Percentiles rank a stretch among this genome's conserved stretches.
phyloP scores from a whole-genome alignment of 176 grass and related monocot genomes.

The Oryza officinalis region DNA sequence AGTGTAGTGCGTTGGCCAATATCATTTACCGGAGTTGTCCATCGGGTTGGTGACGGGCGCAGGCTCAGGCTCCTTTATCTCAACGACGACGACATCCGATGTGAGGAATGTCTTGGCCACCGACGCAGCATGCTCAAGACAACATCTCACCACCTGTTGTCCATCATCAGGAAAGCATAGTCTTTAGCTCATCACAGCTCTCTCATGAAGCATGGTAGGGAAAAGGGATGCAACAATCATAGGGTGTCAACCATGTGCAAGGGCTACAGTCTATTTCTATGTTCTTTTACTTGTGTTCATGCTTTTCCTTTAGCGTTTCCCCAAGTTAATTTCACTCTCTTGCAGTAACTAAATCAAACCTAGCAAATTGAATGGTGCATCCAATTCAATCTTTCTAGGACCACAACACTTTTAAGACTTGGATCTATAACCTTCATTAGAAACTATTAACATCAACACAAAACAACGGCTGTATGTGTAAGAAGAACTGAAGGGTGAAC shows the following conservation, averaged over 20 bases:
- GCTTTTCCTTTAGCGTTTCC: not conserved
- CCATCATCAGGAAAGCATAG: not conserved
- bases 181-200: not conserved
- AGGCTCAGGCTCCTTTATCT: conserved; percentile 81
- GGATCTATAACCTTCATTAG: not conserved
- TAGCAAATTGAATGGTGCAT: not conserved
- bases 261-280: not conserved
- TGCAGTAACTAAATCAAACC: not conserved
- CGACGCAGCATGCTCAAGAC: conserved; percentile 80
- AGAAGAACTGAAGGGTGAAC: not conserved
- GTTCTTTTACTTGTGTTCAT: not conserved
- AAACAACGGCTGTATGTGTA: not conserved
- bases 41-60: conserved; percentile 69
- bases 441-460: not conserved
- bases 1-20: not conserved
- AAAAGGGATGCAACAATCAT: conserved; percentile 10
- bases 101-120: conserved; percentile 96
- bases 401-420: not conserved
- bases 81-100: conserved; percentile 83
- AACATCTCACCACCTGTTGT: conserved; percentile 90
- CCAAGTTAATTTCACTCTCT: not conserved
- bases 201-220: not conserved
- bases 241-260: conserved; percentile 1
- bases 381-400: conserved; percentile 9
- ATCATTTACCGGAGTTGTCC: conserved; percentile 78